A percentile compares a stretch with the other conserved stretches of the same genome.
Evolutionary conservation across 495 filamentous ascomycete genomes (phyloP).

Genomic region (Thermothielavioides terrestris): DNA sequence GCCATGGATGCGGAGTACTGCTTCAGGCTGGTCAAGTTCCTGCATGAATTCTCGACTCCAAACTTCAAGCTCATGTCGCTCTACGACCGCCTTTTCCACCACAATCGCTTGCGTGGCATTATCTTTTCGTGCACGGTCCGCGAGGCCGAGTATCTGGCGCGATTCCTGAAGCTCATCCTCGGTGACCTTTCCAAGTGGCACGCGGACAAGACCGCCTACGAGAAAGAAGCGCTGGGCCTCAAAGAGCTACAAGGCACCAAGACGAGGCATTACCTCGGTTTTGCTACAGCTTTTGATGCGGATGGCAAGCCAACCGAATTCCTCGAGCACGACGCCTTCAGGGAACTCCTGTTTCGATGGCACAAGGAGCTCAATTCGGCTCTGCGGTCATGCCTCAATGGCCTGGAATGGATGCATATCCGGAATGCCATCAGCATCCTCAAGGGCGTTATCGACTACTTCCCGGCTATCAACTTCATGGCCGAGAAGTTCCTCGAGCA

Average conservation of each 20-base stretch:
- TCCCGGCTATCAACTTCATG: constrained; percentile 85
- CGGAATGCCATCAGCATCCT: constrained; percentile 90
- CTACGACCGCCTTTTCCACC: constrained; percentile 74
- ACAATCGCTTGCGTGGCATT: constrained; percentile 65
- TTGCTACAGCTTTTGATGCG: constrained; percentile 54
- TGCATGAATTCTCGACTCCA: constrained; percentile 71
- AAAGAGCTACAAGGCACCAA: constrained; percentile 31
- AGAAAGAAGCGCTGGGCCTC: constrained; percentile 60
- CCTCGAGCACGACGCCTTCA: constrained; percentile 77
- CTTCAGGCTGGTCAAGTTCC: constrained; percentile 73
- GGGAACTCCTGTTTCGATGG: constrained; percentile 79
- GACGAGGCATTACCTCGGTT: constrained; percentile 34
- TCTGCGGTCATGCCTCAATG: constrained; percentile 66
- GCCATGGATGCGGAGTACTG: constrained; percentile 79
- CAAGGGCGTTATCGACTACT: constrained; percentile 66
- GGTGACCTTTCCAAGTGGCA: constrained; percentile 79
- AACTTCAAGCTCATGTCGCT: constrained; percentile 82
- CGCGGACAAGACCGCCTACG: constrained; percentile 61
- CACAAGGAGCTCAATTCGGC: constrained; percentile 69
- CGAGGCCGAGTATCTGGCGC: constrained; percentile 84
- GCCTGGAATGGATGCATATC: constrained; percentile 94
- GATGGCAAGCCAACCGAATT: constrained; percentile 58
- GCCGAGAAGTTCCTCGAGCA: constrained; percentile 59
- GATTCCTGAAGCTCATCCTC: constrained; percentile 74
- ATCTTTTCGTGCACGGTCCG: constrained; percentile 82